phyloP scores from a whole-genome alignment of 345 rosid genomes.

The Luvunga scandens region DNA sequence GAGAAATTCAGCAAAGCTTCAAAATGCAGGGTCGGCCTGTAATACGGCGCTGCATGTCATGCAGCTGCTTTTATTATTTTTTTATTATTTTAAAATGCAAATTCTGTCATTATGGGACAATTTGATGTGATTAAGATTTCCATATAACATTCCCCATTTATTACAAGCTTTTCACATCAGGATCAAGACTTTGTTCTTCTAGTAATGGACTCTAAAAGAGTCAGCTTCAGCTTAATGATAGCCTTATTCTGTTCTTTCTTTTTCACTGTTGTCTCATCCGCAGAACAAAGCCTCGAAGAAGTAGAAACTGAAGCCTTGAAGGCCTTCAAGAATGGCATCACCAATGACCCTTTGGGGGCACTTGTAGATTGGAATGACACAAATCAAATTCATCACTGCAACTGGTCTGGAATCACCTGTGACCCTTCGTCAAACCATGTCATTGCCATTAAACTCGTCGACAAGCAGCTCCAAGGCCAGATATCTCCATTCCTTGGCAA shows the following conservation, averaged over 20 bases:
- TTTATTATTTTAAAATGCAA: too few relatives aligned
- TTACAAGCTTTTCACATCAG: conserved; percentile 10
- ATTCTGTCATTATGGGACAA: background rate
- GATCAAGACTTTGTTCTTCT: conserved; percentile 1
- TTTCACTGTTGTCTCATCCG: conserved; percentile 10
- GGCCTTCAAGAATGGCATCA: conserved; percentile 56
- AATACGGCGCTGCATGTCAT: too few relatives aligned
- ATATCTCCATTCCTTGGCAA: conserved; percentile 66
- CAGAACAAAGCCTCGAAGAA: conserved; percentile 26
- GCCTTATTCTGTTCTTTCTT: conserved; percentile 20
- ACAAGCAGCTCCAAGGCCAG: conserved; percentile 64
- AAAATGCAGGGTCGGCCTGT: too few relatives aligned
- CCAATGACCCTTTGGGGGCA: conserved; percentile 53
- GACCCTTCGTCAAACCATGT: conserved; percentile 43
- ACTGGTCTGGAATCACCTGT: conserved; percentile 77
- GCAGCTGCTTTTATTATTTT: too few relatives aligned
- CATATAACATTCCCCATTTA: background rate
- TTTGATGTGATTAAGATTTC: background rate
- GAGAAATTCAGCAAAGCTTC: too few relatives aligned
- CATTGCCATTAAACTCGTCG: conserved; percentile 45
- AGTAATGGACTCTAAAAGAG: conserved; percentile 21
- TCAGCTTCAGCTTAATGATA: conserved; percentile 16
- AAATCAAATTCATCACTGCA: conserved; percentile 50
- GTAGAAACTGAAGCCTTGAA: conserved; percentile 52
- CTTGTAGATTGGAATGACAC: conserved; percentile 59